Percentiles rank a stretch among this genome's conserved stretches.
Conservation (phyloP, 2,329 filamentous ascomycete genomes). For the Mycocentrospora acerina region DNA sequence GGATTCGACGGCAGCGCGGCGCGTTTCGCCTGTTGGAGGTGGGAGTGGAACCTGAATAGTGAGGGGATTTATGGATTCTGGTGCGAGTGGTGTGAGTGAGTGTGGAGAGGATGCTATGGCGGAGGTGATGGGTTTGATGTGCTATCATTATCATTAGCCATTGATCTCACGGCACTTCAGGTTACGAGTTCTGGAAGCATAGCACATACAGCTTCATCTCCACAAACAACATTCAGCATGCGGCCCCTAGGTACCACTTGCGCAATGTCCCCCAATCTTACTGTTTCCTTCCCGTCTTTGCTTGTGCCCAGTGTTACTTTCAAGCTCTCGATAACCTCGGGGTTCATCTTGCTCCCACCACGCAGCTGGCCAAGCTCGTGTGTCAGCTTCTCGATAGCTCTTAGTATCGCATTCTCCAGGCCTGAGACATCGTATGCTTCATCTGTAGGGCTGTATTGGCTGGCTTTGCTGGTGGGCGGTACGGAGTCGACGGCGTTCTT, state of each 20-base stretch:
- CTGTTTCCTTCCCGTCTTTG: constrained; percentile 49
- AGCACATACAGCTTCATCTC: constrained; percentile 62
- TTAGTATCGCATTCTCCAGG: constrained; percentile 58
- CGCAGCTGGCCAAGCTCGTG: constrained; percentile 64
- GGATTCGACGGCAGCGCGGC: constrained; percentile 43
- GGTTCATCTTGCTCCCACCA: constrained; percentile 63
- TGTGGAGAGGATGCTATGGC: constrained; percentile 56
- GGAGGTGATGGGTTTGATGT: constrained; percentile 56
- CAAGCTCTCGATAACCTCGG: constrained; percentile 61
- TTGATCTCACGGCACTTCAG: background rate
- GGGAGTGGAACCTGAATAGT: constrained; percentile 58
- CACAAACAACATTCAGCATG: constrained; percentile 61
- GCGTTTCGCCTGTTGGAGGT: constrained; percentile 59
- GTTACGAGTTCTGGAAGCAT: background rate
- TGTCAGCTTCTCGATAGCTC: constrained; percentile 58
- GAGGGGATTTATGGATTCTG: constrained; percentile 51
- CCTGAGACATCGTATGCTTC: constrained; percentile 64
- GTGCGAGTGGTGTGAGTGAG: constrained; percentile 53
- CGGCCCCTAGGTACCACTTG: constrained; percentile 68
- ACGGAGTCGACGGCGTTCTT: constrained; percentile 39
- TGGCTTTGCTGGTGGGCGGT: constrained; percentile 28
- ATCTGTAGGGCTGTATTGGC: constrained; percentile 40
- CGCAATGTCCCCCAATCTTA: constrained; percentile 62
- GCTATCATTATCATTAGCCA: constrained; percentile 35
- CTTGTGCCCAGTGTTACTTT: constrained; percentile 58